Base-by-base conservation (phyloP, 2,329 filamentous ascomycete species). In the Ceratocystis smalleyi region DNA sequence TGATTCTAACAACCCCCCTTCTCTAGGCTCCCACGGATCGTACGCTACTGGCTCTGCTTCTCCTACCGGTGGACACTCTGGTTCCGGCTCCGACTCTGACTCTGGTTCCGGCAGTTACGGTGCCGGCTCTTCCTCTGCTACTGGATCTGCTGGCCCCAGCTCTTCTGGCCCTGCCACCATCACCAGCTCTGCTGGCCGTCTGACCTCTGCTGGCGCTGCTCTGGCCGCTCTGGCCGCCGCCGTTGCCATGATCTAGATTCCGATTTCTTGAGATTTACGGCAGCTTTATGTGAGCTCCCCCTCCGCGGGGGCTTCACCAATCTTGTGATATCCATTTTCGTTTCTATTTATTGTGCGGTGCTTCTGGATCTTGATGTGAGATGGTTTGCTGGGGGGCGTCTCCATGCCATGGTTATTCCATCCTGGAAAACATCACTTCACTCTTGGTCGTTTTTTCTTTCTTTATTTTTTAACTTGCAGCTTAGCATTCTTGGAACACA, bases 221-320 rank as follows among this genome's bases (percentile, higher is more conserved):
- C 47, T 66, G n/a, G 49, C 40, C 19, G 65, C 65, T 27, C 49
- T 66, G 19, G 65, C 65, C 17, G 62, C 51, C 45, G 65, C 59
- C 32, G 59, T 66, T 43, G 65, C 65, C 32, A 62, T 66, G 65
- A 66, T 66, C 30, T 66, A 66, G 64, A 57, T 57, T 12, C 15
- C 19, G 54, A 57, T 32, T 32, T 55, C 54, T 35, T 32, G 54
- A 57, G 24, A 57, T 57, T 57, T 32, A 30, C 54, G 54, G 32
- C 54, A 57, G 12, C 54, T 35, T 15, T 19, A 51, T 15, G 2
- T 15, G 7, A 30, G 54, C 15, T n/a, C 15, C 3, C 4, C 17
- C 35, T 15, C 35, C 10, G 32, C 7, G 35, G 27, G 0, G 5
- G 54, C 30, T 32, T 35, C 27, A 57, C n/a, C 51, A 57, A 57